Conservation (phyloP, 1,284 basidiomycete species). For the Singerocomus inundabilis region DNA sequence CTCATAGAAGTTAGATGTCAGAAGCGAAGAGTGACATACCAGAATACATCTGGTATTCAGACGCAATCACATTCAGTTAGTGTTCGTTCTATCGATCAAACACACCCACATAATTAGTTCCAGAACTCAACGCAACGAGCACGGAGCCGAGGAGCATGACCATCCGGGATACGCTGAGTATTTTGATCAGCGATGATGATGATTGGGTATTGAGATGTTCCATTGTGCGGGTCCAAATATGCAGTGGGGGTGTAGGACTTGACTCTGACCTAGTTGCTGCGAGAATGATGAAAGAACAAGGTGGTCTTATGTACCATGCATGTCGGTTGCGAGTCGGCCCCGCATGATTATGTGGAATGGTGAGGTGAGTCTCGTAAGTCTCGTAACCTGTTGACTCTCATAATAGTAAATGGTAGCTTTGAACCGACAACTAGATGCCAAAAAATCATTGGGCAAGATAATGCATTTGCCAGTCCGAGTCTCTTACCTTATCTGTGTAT, state of each 20-base stretch:
- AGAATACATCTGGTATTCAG: conserved; percentile 31
- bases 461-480: too few relatives aligned
- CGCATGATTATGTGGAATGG: too few relatives aligned
- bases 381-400: too few relatives aligned
- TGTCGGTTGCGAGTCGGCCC: too few relatives aligned
- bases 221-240: conserved; percentile 10
- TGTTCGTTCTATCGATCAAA: conserved; percentile 12
- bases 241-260: not conserved
- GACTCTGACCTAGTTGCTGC: not conserved
- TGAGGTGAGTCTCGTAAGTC: too few relatives aligned
- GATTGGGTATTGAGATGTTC: not conserved
- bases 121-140: conserved; percentile 58
- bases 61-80: conserved; percentile 3
- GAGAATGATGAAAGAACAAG: not conserved
- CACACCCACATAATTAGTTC: conserved; percentile 68
- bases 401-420: too few relatives aligned
- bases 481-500: too few relatives aligned
- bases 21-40: conserved; percentile 18
- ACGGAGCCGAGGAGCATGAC: conserved; percentile 51
- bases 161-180: conserved; percentile 25
- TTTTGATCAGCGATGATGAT: conserved; percentile 1
- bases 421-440: too few relatives aligned
- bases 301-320: too few relatives aligned
- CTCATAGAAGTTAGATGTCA: not conserved
- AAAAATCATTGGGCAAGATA: too few relatives aligned